A percentile compares a stretch with the other conserved stretches of the same genome.
These are phyloP conservation scores for Suillus luteus DNA, from an alignment of 768 basidiomycete species.

Conservation along the genomic window DNA sequence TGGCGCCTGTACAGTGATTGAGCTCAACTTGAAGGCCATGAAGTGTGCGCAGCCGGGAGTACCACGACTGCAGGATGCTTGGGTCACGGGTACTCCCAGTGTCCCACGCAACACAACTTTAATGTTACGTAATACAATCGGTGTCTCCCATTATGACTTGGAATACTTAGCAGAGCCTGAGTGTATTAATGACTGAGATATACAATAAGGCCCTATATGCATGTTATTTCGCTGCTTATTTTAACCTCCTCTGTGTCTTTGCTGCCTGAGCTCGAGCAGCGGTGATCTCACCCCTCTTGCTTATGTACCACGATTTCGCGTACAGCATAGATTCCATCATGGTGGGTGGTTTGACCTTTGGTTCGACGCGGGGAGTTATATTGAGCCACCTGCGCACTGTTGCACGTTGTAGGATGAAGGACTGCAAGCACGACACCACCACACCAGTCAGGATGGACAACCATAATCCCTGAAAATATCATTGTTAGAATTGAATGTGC, in stretches of 20 bases:
- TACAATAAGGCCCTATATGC: background rate
- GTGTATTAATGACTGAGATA: slow-evolving; percentile 6
- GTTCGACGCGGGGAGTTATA: slow-evolving; percentile 29
- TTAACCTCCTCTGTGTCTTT: background rate
- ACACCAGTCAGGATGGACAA: slow-evolving; percentile 60
- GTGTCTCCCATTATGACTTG: background rate
- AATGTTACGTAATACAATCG: background rate
- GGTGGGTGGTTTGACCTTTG: slow-evolving; percentile 24
- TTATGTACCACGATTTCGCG: slow-evolving; percentile 17
- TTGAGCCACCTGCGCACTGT: slow-evolving; percentile 41
- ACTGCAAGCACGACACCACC: slow-evolving; percentile 47
- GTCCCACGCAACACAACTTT: background rate
- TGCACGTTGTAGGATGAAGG: slow-evolving; percentile 43
- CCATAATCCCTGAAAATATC: slow-evolving; percentile 49
- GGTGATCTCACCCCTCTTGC: background rate
- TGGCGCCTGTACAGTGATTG: slow-evolving; percentile 34
- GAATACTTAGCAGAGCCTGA: background rate
- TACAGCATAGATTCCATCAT: slow-evolving; percentile 27
- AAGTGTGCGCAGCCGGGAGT: background rate
- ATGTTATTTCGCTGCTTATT: background rate
- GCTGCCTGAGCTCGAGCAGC: background rate
- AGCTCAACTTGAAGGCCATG: slow-evolving; percentile 42
- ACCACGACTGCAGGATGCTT: background rate
- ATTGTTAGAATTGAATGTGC: slow-evolving; percentile 8
- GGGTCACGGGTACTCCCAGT: background rate